A percentile compares a stretch with the other conserved stretches of the same genome.
Conservation (phyloP, 345 rosid genomes). For the Populus ilicifolia region DNA sequence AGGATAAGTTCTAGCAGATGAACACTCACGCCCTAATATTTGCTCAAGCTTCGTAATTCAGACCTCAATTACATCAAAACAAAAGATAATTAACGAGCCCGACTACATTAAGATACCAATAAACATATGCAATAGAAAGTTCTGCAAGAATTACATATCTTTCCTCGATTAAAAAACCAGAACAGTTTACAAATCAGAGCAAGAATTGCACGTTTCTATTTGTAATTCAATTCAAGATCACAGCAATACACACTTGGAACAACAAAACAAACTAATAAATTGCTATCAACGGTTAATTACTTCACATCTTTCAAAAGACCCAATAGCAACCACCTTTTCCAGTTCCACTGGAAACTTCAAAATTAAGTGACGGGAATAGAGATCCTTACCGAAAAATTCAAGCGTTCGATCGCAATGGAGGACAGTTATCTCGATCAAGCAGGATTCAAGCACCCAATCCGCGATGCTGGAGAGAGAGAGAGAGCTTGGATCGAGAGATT, state of each 20-base stretch:
- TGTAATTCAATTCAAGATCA: not conserved
- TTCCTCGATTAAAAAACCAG: not conserved
- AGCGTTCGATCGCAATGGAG: not conserved
- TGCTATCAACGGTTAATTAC: not conserved
- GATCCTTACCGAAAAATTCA: not conserved
- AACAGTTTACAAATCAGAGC: not conserved
- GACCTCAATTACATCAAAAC: not conserved
- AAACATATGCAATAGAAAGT: not conserved
- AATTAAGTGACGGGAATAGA: not conserved
- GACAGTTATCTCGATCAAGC: not conserved
- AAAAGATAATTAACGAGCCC: not conserved
- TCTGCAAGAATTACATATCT: not conserved
- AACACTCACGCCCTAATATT: not conserved
- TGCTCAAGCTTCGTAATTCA: not conserved
- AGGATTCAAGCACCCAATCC: not conserved
- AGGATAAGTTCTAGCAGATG: not conserved
- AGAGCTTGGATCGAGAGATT: not conserved
- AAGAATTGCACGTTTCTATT: not conserved
- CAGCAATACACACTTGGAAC: not conserved
- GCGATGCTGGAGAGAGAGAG: not conserved
- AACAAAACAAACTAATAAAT: not conserved
- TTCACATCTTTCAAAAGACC: not conserved
- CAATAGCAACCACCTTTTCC: not conserved
- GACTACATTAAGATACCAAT: not conserved
- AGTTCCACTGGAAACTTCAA: not conserved